Percentiles rank a stretch among this genome's conserved stretches.
Evolutionary conservation across 2,329 filamentous ascomycete species (phyloP).

Genomic region (Aspergillus sp.): DNA sequence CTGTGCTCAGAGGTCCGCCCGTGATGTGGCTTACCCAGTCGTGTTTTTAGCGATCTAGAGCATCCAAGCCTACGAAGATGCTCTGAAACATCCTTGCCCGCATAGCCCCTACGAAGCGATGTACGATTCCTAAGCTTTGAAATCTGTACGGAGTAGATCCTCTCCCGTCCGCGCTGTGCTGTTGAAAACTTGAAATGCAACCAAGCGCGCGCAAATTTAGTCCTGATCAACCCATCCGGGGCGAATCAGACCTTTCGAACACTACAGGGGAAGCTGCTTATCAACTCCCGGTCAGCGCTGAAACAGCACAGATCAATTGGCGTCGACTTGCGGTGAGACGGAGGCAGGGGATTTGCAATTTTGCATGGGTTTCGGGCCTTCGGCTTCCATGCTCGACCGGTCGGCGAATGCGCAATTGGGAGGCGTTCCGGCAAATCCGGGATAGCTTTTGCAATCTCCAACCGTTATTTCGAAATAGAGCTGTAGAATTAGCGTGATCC

Average conservation of each 20-base stretch:
- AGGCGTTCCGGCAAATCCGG: neutral
- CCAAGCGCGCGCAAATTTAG: slow-evolving; percentile 7
- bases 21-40: neutral
- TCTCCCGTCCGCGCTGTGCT: neutral
- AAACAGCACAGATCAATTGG: neutral
- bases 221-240: slow-evolving; percentile 3
- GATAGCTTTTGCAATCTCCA: neutral
- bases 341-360: neutral
- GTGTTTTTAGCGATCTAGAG: neutral
- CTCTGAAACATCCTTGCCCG: neutral
- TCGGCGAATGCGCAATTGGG: neutral
- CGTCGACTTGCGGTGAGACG: slow-evolving; percentile 5
- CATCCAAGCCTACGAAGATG: neutral
- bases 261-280: neutral
- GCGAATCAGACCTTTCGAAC: slow-evolving; percentile 1
- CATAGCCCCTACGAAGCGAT: neutral
- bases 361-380: neutral
- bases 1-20: neutral
- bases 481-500: neutral
- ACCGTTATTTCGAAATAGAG: neutral
- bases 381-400: neutral
- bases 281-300: neutral
- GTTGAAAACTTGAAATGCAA: neutral
- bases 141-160: neutral
- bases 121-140: neutral